phyloP scores from a whole-genome alignment of 1,284 basidiomycete genomes.

The Fomitiporia mediterranea region DNA sequence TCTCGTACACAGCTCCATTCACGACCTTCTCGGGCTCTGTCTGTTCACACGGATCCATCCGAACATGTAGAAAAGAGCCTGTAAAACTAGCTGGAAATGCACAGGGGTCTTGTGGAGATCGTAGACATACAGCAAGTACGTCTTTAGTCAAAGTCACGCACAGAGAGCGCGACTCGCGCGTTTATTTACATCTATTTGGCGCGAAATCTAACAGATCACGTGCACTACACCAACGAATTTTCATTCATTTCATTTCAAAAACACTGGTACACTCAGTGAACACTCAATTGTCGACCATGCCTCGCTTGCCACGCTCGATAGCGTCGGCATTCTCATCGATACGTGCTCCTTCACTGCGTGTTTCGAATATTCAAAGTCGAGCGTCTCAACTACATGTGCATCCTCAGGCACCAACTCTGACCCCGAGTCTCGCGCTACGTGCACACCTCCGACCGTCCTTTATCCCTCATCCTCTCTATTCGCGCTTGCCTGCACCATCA shows the following conservation, averaged over 20 bases:
- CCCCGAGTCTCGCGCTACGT: background rate
- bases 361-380: background rate
- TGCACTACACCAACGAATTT: background rate
- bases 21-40: background rate
- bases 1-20: conserved; percentile 5
- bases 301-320: conserved; percentile 12
- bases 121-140: no score
- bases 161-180: background rate
- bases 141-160: no score
- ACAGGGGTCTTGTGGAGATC: no score
- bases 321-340: conserved; percentile 11
- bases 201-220: background rate
- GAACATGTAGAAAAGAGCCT: background rate
- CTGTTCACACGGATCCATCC: background rate
- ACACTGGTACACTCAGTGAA: no score
- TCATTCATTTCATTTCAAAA: background rate
- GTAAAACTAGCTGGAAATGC: background rate
- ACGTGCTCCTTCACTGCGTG: background rate
- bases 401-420: background rate
- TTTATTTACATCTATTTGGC: background rate
- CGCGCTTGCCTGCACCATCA: conserved; percentile 6
- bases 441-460: conserved; percentile 18
- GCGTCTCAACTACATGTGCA: background rate
- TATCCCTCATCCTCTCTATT: conserved; percentile 10
- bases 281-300: conserved; percentile 8